phyloP scores from a whole-genome alignment of 371 early-diverging fungal species.

The Mortierella sp. region DNA sequence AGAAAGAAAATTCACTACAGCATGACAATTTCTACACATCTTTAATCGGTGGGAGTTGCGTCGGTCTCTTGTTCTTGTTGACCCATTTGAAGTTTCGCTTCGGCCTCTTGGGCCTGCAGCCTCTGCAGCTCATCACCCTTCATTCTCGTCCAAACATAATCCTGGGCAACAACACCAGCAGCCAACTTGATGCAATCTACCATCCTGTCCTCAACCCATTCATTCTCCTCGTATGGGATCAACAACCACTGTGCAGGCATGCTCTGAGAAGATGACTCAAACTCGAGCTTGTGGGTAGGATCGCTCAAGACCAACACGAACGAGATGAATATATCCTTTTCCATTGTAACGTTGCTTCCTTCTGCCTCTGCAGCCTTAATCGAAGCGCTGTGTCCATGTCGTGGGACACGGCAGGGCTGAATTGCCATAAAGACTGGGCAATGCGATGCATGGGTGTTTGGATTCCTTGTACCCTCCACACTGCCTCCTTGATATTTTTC shows the following conservation, averaged over 20 bases:
- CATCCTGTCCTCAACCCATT: slow-evolving; percentile 79
- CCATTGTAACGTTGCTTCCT: slow-evolving; percentile 14
- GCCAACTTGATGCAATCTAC: slow-evolving; percentile 68
- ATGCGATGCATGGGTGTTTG: slow-evolving; percentile 63
- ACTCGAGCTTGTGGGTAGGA: slow-evolving; percentile 71
- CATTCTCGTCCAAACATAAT: slow-evolving; percentile 81
- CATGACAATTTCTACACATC: not conserved
- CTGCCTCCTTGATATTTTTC: slow-evolving; percentile 20
- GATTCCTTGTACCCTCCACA: slow-evolving; percentile 48
- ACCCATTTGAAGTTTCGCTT: slow-evolving; percentile 28
- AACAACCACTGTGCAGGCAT: slow-evolving; percentile 71
- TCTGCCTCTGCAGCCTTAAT: slow-evolving; percentile 21
- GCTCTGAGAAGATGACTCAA: slow-evolving; percentile 71
- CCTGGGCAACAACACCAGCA: slow-evolving; percentile 72
- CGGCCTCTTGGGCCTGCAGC: slow-evolving; percentile 46
- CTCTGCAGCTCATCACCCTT: slow-evolving; percentile 57
- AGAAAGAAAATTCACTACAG: too few species aligned
- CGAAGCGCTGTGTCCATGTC: slow-evolving; percentile 36
- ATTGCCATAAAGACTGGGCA: slow-evolving; percentile 77
- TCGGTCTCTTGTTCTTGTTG: slow-evolving; percentile 28
- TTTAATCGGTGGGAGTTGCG: not conserved
- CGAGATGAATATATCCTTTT: slow-evolving; percentile 59
- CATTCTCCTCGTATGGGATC: slow-evolving; percentile 75
- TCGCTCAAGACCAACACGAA: slow-evolving; percentile 69
- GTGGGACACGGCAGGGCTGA: slow-evolving; percentile 66